Base-by-base conservation (phyloP, 2,329 filamentous ascomycete species). In the Xylaria sp. region DNA sequence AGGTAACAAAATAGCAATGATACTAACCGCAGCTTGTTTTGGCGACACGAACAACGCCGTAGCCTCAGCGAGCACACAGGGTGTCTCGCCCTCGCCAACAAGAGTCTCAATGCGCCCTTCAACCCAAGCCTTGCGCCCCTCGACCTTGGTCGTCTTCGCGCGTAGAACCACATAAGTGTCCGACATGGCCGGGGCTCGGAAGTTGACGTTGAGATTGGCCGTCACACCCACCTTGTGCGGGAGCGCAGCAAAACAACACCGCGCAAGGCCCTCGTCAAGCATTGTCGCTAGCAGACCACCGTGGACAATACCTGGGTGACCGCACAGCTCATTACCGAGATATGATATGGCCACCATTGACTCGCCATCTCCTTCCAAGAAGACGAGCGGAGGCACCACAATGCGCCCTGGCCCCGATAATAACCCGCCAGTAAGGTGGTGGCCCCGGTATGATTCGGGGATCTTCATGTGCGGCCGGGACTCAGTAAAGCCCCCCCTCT, bases 61-160 rank as follows among this genome's bases (percentile, higher is more conserved):
- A 0, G 92, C 94, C 77, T 96, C 91, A 7, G 90, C 92, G 61
- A 97, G 76, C 48, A 93, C 83, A 15, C 83, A 77, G 1, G 88
- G 87, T 68, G 83, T 80, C 76, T 88, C 84, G 8, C 86, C 86
- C 33, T 87, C 81, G 68, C 79, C 80, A 25, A 82, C 85, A 63
- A 98, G 77, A 57, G 91, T 89, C 83, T 97, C 93, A 70, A 98
- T 88, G 68, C 87, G 85, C 1, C 92, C 95, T 78, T 91, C 89
- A 1, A 97, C 92, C 92, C 92, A 97, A 11, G 93, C 94, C 80
- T 98, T 98, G 64, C 95, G 84, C 1, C 95, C 94, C 73, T 98
- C 93, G 1, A 94, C 90, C 79, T 90, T 93, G 9, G 86, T 88
- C 19, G 93, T 97, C 73, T 87, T 85, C 3, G 92, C 93, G 64